Base-by-base conservation (phyloP, 768 basidiomycete species). In the Termitomyces sp. region DNA sequence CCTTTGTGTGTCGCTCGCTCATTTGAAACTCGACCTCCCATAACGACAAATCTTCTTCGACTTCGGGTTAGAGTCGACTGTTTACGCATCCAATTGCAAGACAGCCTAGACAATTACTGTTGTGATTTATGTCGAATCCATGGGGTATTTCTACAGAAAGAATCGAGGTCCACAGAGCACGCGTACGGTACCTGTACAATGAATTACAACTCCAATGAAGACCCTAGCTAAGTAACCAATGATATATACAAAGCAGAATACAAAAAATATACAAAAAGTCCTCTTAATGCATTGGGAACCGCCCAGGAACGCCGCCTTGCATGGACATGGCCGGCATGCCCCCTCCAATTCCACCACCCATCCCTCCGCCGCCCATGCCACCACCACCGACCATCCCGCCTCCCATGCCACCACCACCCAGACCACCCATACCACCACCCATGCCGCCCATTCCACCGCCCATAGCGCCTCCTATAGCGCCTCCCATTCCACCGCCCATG, bases 241-340 rank as follows among this genome's bases (percentile, higher is more conserved):
- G 55, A 62, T 15, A 52, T 28, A 62, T 60, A 62, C 32, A 65
- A 55, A 32, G 59, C 39, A 59, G 44, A 56, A 20, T 33, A 57
- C 42, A 45, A 44, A 49, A 63, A 63, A 46, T 28, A 28, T 55
- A 62, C 48, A 57, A 24, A 51, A 33, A 35, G 44, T 46, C 16
- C 33, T 24, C 39, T 65, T 62, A 71, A 61, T 70, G 66, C 69
- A 73, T 73, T 7, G 68, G 65, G 52, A 70, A 73, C 18, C 71
- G 75, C 42, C 70, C 71, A 22, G 72, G 64, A 40, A 73, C 65
- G 61, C 72, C 69, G 49, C 75, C 63, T 57, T 72, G 71, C 65
- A 70, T 69, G 3, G 66, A 63, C 72, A 75, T 73, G 12, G 68
- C 67, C 3, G 64, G 65, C 66, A 76, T 73, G 22, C 71, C 71